These are phyloP conservation scores for Coriolopsis trogii DNA, from an alignment of 1,284 basidiomycete species.

Conservation along the genomic window DNA sequence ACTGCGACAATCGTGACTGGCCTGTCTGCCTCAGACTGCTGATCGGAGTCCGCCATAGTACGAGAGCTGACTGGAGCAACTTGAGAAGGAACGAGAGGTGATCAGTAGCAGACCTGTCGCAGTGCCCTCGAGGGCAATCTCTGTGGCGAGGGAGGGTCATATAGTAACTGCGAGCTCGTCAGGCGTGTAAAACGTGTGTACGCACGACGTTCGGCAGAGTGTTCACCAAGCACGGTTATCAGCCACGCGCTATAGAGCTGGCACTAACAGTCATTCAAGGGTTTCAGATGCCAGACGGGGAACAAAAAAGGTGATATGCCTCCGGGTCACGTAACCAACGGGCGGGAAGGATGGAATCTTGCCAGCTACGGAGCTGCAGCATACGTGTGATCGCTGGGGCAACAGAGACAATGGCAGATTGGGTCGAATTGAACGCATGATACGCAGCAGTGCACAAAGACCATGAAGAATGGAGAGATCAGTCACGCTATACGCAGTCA, in stretches of 20 bases:
- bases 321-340: no score
- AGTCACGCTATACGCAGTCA: no score
- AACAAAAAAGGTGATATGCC: no score
- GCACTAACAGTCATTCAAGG: background rate
- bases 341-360: no score
- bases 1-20: slow-evolving; percentile 1
- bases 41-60: background rate
- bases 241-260: background rate
- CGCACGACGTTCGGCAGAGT: background rate
- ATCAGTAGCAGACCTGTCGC: background rate
- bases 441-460: no score
- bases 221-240: background rate
- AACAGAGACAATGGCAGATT: no score
- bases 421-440: no score
- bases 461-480: no score
- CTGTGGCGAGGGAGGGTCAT: background rate
- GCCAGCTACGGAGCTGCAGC: no score
- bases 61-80: background rate
- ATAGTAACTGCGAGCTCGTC: background rate
- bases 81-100: background rate
- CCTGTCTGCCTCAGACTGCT: background rate
- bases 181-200: no score
- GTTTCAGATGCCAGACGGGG: background rate
- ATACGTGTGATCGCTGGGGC: no score
- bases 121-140: no score